These are phyloP conservation scores for Globisporangium sylvaticum DNA, from an alignment of 352 stramenopile genomes.

Conservation along the genomic window DNA sequence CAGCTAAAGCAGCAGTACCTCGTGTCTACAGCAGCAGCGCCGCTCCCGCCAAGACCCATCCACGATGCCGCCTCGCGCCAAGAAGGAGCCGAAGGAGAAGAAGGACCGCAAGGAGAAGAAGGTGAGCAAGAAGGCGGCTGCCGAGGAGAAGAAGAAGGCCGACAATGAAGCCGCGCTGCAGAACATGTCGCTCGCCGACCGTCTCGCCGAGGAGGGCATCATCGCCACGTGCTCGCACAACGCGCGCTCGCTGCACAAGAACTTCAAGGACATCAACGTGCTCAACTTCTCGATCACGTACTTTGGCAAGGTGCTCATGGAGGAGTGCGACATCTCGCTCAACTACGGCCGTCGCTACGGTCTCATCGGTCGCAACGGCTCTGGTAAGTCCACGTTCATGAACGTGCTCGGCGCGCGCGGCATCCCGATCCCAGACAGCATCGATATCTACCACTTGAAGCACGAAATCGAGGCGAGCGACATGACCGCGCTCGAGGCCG, in stretches of 20 bases:
- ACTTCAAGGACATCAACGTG: conserved; percentile 98
- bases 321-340: conserved; percentile 94
- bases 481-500: conserved; percentile 93
- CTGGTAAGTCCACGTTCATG: conserved; percentile 96
- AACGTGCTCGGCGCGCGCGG: conserved; percentile 93
- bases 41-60: background rate
- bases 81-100: conserved; percentile 64
- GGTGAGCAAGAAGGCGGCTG: conserved; percentile 66
- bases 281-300: conserved; percentile 96
- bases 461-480: conserved; percentile 95
- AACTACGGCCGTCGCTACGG: conserved; percentile 98
- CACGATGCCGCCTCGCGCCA: conserved; percentile 14
- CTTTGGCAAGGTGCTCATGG: conserved; percentile 94
- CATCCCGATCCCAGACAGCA: conserved; percentile 93
- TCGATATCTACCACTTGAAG: conserved; percentile 97
- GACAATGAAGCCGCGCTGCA: conserved; percentile 59
- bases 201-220: conserved; percentile 92
- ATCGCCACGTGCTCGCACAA: conserved; percentile 95
- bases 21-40: background rate
- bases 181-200: conserved; percentile 81
- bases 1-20: conserved; percentile 2
- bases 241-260: conserved; percentile 89
- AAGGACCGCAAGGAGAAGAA: conserved; percentile 80
- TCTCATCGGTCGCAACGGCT: conserved; percentile 95
- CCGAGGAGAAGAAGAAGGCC: conserved; percentile 75